phyloP scores from a whole-genome alignment of 2,329 filamentous ascomycete species.

The Metarhizium humberi region DNA sequence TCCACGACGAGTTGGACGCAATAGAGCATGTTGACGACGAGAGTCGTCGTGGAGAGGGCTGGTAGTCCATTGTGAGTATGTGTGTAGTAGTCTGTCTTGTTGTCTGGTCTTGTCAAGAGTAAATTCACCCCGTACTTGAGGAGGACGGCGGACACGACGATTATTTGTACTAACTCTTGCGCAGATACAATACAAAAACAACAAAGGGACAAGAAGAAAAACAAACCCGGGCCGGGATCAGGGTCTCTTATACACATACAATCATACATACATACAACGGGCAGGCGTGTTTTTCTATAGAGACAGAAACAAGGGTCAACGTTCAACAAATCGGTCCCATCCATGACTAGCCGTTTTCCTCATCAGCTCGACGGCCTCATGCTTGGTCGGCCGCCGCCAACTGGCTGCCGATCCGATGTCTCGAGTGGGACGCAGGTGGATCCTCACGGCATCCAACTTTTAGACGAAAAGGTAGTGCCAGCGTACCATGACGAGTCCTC shows the following conservation, averaged over 20 bases:
- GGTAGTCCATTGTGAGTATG: not conserved
- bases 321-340: not conserved
- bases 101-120: no score
- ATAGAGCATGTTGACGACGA: slow-evolving; percentile 4
- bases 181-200: not conserved
- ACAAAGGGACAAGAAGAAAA: not conserved
- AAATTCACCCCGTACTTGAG: no score
- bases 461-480: not conserved
- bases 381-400: not conserved
- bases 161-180: not conserved
- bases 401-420: slow-evolving; percentile 3
- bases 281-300: not conserved
- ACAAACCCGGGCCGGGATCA: not conserved
- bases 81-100: no score
- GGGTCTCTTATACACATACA: not conserved
- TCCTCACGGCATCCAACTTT: not conserved
- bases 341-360: not conserved
- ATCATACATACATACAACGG: not conserved
- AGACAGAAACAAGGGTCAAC: not conserved
- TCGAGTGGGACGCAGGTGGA: not conserved
- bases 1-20: slow-evolving; percentile 2
- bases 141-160: no score
- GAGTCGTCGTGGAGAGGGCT: not conserved
- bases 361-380: not conserved
- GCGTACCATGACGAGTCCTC: not conserved